A percentile compares a stretch with the other conserved stretches of the same genome.
These are phyloP conservation scores for Aspergillus sp. DNA, from an alignment of 2,329 filamentous ascomycete genomes.

Conservation along the genomic window DNA sequence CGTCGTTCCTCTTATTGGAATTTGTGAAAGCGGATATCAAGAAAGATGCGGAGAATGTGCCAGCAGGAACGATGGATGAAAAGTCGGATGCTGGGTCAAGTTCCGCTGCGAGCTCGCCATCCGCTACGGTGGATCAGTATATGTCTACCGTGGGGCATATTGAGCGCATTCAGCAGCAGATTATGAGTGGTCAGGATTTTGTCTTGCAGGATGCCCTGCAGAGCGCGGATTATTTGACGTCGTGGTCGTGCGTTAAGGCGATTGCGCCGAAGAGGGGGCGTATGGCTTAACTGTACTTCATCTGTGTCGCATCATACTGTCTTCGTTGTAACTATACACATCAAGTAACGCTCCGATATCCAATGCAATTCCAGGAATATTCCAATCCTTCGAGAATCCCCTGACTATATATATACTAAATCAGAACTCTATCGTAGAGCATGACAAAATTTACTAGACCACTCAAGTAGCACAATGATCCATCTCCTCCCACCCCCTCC, in stretches of 20 bases:
- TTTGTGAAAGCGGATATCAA: not conserved
- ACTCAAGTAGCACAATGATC: slow-evolving; percentile 42
- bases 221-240: not conserved
- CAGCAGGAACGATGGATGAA: too few species aligned
- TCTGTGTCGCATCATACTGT: too few species aligned
- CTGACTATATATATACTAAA: too few species aligned
- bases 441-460: not conserved
- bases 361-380: too few species aligned
- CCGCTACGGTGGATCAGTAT: not conserved
- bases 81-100: not conserved
- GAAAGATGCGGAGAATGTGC: not conserved
- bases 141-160: not conserved
- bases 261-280: not conserved
- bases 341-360: too few species aligned
- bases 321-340: too few species aligned
- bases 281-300: too few species aligned
- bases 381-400: too few species aligned
- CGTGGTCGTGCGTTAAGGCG: not conserved
- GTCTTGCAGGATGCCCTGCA: not conserved
- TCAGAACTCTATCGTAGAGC: too few species aligned
- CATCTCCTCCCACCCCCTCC: slow-evolving; percentile 44
- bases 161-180: not conserved
- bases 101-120: not conserved
- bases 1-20: not conserved
- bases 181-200: not conserved